Evolutionary conservation across 1,139 yeast species (phyloP), one percentile per base, ranked within the genome.

Genomic region (Lodderomyces elongisporus): DNA sequence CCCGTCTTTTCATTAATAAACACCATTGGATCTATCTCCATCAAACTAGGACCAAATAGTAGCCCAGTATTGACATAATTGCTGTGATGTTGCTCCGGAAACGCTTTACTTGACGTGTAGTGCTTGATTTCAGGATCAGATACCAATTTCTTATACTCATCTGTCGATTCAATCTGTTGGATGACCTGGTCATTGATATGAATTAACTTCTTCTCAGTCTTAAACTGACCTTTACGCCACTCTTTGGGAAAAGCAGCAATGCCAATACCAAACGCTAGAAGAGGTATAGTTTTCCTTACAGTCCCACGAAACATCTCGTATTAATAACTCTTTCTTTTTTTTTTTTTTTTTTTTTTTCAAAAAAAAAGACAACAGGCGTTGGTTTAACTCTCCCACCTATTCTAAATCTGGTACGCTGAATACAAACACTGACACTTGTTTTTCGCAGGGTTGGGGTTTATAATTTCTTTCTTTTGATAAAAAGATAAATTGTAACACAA

Each of bases 11-110:
- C 56, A 47, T 79, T 66, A 30, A 64, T 47, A 48, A 79, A 76
- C 5, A 78, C 62, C 12, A 80, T 56, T 0, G 93, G 91, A 44
- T 81, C 88, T 14, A 80, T 70, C 44, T 78, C 85, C 43, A 80
- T 62, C 37, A 77, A 68, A 23, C 69, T 63, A 5, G 75, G 74
- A 0, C 88, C 85, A 46, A 71, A 77, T 31, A 83, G 57, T 8
- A 81, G 54, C 1, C 89, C 89, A 28, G 77, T 75, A 0, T 79
- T 77, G 3, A 81, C 85, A 51, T 79, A 79, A 48, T 80, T 77
- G 3, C 53, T 49, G 29, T 70, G 73, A 49, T 82, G 88, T 17
- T 77, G 79, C 30, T 60, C 63, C 0, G 91, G 89, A 25, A 82
- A 69, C 17, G 66, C 52, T 12, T 66, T 58, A 10, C 77, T 67